These are phyloP conservation scores for Blastocystis sp. DNA, from an alignment of 352 stramenopile species.

Conservation along the genomic window DNA sequence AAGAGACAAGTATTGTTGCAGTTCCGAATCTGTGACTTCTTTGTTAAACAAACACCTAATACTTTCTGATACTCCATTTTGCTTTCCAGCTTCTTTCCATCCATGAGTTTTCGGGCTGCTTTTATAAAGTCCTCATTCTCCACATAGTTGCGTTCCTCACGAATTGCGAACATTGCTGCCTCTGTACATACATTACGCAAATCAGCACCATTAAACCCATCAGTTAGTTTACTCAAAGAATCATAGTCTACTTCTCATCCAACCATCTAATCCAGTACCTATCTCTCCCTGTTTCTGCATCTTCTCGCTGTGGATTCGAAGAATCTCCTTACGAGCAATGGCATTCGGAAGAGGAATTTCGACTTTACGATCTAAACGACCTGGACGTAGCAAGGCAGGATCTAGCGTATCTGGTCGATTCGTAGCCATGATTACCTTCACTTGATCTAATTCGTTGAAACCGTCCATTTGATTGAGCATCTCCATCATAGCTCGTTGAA, in stretches of 20 bases:
- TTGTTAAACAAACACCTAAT: slow-evolving; percentile 66
- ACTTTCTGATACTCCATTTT: slow-evolving; percentile 99
- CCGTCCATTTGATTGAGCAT: slow-evolving; percentile 98
- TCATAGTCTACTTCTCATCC: slow-evolving; percentile 80
- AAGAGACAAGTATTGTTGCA: not conserved
- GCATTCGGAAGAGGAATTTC: slow-evolving; percentile 98
- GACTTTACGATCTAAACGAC: slow-evolving; percentile 96
- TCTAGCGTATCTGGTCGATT: slow-evolving; percentile 98
- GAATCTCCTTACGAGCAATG: slow-evolving; percentile 91
- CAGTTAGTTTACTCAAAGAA: slow-evolving; percentile 94
- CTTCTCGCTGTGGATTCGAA: slow-evolving; percentile 94
- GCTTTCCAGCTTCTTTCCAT: slow-evolving; percentile 98
- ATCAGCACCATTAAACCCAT: slow-evolving; percentile 98
- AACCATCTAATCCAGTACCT: slow-evolving; percentile 32
- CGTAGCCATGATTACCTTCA: slow-evolving; percentile 99
- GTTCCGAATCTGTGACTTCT: not conserved
- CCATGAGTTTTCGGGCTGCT: slow-evolving; percentile 92
- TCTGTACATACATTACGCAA: slow-evolving; percentile 97
- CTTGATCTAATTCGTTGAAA: slow-evolving; percentile 92
- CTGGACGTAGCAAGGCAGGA: slow-evolving; percentile 89
- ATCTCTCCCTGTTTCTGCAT: slow-evolving; percentile 99
- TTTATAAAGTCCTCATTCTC: slow-evolving; percentile 99
- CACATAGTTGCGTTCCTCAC: slow-evolving; percentile 93
- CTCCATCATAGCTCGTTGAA: slow-evolving; percentile 98
- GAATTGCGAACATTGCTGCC: slow-evolving; percentile 93